Base-by-base conservation (phyloP, 352 stramenopile genomes). In the Globisporangium nodosum region DNA sequence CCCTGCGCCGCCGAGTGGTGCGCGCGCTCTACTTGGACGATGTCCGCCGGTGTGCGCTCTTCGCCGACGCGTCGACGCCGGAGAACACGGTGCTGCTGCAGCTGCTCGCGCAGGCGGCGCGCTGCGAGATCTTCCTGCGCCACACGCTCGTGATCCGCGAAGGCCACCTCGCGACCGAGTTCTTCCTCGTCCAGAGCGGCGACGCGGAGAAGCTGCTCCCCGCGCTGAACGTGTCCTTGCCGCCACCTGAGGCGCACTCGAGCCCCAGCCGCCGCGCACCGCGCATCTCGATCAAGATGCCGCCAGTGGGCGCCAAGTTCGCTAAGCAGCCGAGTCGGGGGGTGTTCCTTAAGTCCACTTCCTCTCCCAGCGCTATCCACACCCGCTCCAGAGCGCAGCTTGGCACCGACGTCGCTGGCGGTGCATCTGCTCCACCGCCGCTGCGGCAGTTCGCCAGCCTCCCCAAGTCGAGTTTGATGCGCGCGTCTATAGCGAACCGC, bases 151-250 rank as follows among this genome's bases (percentile, higher is more conserved):
- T 88, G 1, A 73, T 85, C 18, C 68, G 68, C 16, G 74, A 86
- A 57, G 81, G 78, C 0, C 76, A 83, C 33, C 54, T 84, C 31
- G 78, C 78, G 0, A 82, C 50, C n/a, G 76, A 87, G 31, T 86
- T 90, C n/a, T 90, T 84, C 30, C 68, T 90, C 9, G 69, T 87
- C 5, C 73, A 88, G 20, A 78, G 65, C 49, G 81, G 81, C 2
- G 69, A 86, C n/a, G 71, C 78, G 0, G 81, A 88, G 54, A 68
- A 78, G 21, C 49, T 88, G 9, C 56, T 88, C 1, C 65, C 78
- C 6, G 68, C 73, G 0, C 70, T 70, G 1, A 52, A 56, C 16
- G 20, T 3, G 24, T 27, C 24, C 24, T 27, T 27, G 24, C 24
- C 11, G 42, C 27, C 30, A 16, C 37, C 18, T 15, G 27, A 5